Base-by-base conservation (phyloP, 768 basidiomycete genomes). In the Tylopilus rubrobrunneus region DNA sequence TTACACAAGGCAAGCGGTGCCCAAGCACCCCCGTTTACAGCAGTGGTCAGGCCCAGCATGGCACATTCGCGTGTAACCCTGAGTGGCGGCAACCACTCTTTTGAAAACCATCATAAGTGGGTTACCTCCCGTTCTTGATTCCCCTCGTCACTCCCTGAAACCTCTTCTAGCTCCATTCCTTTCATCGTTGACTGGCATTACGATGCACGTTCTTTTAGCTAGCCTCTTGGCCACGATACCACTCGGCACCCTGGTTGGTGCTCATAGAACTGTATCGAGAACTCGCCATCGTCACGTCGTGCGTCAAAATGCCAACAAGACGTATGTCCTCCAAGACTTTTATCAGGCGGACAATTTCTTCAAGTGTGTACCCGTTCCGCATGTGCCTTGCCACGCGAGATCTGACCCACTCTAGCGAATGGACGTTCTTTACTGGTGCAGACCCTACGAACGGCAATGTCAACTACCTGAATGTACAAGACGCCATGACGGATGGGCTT, bases 371-470 rank as follows among this genome's bases (percentile, higher is more conserved):
- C 31, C 48, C 23, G 14, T 40, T 12, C 10, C 19, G n/a, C 34
- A 25, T 27, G 8, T 43, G 27, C 11, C 49, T 2, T 46, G 27
- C 14, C 41, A 44, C 42, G n/a, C 29, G 39, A 17, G 7, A 37
- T 27, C 48, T 40, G 55, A 51, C 48, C 9, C 53, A 49, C 23
- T 61, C n/a, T 60, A 89, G 87, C 45, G 60, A 80, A 42, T 90
- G 85, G 84, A 71, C 84, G 31, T 91, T 87, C 72, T 89, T 81
- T 71, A 75, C 75, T 12, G 69, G 58, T 4, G 14, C 68, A 11
- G 89, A 92, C 68, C 89, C 89, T 4, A 91, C 89, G 0, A 69
- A 81, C 57, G 89, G 89, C 17, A 70, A 70, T 25, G 90, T 92
- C 46, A 76, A 81, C 52, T 92, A 82, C 65, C 72, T 81, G 55